Evolutionary conservation across 331 rosid species (phyloP).

Genomic region (Quercus phellos): DNA sequence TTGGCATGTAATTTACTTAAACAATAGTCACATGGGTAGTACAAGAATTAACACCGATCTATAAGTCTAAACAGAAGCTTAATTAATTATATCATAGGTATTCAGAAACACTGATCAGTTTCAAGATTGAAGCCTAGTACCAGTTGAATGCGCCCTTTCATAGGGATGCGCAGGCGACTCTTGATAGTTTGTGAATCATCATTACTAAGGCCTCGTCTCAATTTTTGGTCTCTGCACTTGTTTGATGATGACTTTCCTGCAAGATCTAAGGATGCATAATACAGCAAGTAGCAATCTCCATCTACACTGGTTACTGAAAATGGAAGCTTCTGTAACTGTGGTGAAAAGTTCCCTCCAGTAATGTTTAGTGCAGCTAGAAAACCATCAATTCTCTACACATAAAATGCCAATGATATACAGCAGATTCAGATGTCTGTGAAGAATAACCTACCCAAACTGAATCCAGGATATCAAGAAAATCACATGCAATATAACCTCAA

Average conservation of each 20-base stretch:
- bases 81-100: slow-evolving; percentile 4
- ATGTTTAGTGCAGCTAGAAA: slow-evolving; percentile 77
- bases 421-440: not conserved
- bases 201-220: slow-evolving; percentile 40
- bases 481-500: slow-evolving; percentile 6
- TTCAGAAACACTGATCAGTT: not conserved
- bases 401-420: slow-evolving; percentile 13
- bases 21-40: not conserved
- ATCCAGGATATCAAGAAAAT: slow-evolving; percentile 22
- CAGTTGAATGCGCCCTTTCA: slow-evolving; percentile 89
- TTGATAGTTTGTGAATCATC: slow-evolving; percentile 55
- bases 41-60: not conserved
- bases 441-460: slow-evolving; percentile 15
- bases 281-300: slow-evolving; percentile 66
- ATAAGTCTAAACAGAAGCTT: not conserved
- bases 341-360: slow-evolving; percentile 77
- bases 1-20: not conserved
- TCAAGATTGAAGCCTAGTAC: slow-evolving; percentile 29
- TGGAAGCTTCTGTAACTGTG: slow-evolving; percentile 82
- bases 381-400: slow-evolving; percentile 65
- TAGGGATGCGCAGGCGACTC: slow-evolving; percentile 74
- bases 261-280: slow-evolving; percentile 69
- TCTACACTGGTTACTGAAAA: slow-evolving; percentile 76
- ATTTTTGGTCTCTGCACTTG: slow-evolving; percentile 44
- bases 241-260: slow-evolving; percentile 44